Base-by-base conservation (phyloP, 257 asterid species). In the Lantana camara region DNA sequence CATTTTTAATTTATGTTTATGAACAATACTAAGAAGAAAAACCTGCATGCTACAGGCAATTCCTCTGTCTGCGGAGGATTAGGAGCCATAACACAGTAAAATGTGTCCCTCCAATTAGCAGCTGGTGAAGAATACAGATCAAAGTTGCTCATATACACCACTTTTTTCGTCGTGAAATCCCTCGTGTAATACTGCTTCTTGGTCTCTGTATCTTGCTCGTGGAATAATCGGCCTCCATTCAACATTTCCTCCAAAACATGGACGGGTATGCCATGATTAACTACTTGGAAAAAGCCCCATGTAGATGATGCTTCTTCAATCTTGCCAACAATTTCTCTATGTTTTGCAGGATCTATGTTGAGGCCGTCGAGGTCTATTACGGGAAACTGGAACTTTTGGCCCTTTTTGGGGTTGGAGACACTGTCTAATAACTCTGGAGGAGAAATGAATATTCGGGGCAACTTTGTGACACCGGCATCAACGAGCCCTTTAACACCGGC, bases 101-200 rank as follows among this genome's bases (percentile, higher is more conserved):
- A 7, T 7, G 82, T 7, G 53, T 79, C 85, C 42, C 85, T 79
- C 88, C 88, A 82, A 12, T 60, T 67, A 22, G 71, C 83, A 0
- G 74, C 69, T n/a, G 67, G 52, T 46, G 81, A 7, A 37, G 27
- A 63, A 17, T 15, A 70, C 20, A 79, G 21, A 75, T 72, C 77
- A 9, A 65, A 72, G 45, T 75, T 79, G 51, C 70, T 51, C n/a
- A 49, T 72, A 23, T 69, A 52, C 0, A 66, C 13, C 11, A 75
- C 21, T 27, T n/a, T 71, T 30, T 50, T 67, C 1, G 58, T n/a
- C n/a, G n/a, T 57, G 0, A 0, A 0, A 48, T 80, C 82, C 16
- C 82, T 51, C 1, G 80, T 66, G 19, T 80, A 73, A 54, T 70
- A 73, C 55, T 61, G 50, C 66, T 67, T 77, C 72, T 70, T 76